phyloP scores from a whole-genome alignment of 306 rosid genomes.

The Boehmeria nivea region DNA sequence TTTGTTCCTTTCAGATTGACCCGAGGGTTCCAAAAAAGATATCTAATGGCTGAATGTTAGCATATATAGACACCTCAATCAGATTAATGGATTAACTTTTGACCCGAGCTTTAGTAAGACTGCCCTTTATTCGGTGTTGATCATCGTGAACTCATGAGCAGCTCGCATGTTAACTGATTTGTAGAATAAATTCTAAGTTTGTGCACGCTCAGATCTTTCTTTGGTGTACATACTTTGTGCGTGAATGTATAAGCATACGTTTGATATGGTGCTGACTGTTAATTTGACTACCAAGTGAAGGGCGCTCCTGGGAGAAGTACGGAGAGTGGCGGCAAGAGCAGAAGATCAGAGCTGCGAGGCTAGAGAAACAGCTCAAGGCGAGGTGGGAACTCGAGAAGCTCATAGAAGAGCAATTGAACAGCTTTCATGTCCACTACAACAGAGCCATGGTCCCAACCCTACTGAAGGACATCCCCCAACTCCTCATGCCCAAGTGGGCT shows the following conservation, averaged over 20 bases:
- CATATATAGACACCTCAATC: too few relatives aligned
- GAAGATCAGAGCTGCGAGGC: slow-evolving; percentile 31
- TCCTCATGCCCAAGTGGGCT: slow-evolving; percentile 37
- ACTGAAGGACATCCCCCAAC: slow-evolving; percentile 32
- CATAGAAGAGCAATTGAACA: slow-evolving; percentile 39
- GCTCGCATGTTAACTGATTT: too few relatives aligned
- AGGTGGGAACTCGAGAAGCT: slow-evolving; percentile 42
- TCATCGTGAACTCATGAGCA: too few relatives aligned
- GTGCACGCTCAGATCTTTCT: neutral
- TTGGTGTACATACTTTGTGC: neutral
- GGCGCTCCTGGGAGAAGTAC: slow-evolving; percentile 28
- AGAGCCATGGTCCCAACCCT: slow-evolving; percentile 28
- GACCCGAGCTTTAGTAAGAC: too few relatives aligned
- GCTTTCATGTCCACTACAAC: slow-evolving; percentile 34
- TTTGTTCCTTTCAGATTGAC: too few relatives aligned
- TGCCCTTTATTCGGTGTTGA: too few relatives aligned
- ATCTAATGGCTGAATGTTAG: too few relatives aligned
- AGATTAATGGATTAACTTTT: too few relatives aligned
- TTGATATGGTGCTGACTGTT: neutral
- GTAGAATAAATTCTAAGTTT: too few relatives aligned
- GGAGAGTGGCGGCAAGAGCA: slow-evolving; percentile 35
- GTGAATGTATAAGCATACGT: neutral
- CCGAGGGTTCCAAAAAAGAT: too few relatives aligned
- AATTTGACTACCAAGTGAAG: slow-evolving; percentile 21
- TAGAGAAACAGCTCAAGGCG: slow-evolving; percentile 35